A percentile compares a stretch with the other conserved stretches of the same genome.
Evolutionary conservation across 805 yeast species (phyloP).

Genomic region (Yarrowia sp.): DNA sequence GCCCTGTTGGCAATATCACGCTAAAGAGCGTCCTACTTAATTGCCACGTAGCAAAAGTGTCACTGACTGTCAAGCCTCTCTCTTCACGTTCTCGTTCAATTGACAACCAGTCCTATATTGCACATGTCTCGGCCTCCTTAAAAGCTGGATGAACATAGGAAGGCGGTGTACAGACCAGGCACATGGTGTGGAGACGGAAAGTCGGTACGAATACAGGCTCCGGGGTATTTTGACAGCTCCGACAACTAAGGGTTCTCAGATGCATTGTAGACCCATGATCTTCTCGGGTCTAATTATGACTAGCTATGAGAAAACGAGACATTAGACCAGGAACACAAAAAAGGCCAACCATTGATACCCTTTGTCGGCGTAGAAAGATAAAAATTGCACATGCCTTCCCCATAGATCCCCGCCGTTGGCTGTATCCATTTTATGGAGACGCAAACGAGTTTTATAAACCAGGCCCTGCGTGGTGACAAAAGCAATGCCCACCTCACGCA

Average conservation of each 20-base stretch:
- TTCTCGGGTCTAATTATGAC: not conserved
- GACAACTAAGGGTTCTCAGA: not conserved
- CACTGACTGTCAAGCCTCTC: not conserved
- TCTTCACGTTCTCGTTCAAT: no score
- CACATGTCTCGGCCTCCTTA: no score
- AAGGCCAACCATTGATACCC: not conserved
- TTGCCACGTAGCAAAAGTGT: not conserved
- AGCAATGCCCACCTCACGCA: conserved; percentile 13
- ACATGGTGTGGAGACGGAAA: not conserved
- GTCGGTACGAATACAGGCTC: not conserved
- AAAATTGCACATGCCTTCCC: no score
- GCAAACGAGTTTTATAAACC: not conserved
- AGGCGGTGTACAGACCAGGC: no score
- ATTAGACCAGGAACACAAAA: not conserved
- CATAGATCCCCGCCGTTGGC: no score
- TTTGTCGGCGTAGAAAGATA: not conserved
- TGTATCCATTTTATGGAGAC: no score
- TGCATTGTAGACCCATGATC: not conserved
- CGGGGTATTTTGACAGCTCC: not conserved
- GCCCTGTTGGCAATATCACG: not conserved
- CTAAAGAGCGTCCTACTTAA: not conserved
- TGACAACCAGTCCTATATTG: no score
- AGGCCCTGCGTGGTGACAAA: conserved; percentile 17
- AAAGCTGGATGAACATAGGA: no score
- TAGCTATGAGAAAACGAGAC: not conserved